Evolutionary conservation across 108 stramenopile species (phyloP), one percentile per base, ranked within the genome.

Genomic region (Fragilariopsis cylindrus): DNA sequence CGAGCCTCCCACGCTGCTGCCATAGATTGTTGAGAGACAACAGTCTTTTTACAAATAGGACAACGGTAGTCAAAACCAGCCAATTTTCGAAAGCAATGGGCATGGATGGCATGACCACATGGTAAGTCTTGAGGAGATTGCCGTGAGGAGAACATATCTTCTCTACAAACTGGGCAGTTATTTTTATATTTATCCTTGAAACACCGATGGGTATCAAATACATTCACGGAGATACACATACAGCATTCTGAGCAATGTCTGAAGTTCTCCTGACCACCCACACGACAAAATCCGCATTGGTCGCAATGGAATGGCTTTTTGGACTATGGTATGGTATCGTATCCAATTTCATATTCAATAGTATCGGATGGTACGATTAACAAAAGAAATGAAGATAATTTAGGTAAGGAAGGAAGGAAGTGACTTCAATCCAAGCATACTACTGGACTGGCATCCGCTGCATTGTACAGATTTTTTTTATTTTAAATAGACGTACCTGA

Each of bases 11-110:
- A 92, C 3, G 91, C 90, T 12, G 90, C 90, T 42, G 87, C 83
- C 90, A 92, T 92, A 43, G 81, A 83, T 57, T 84, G 76, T 49
- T 85, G 81, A 18, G 81, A 81, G 19, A 95, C 88, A 1, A 92
- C 90, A 1, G 94, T 91, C 87, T 92, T 92, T 76, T 95, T 92
- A 70, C 94, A 95, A 72, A 95, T 91, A 3, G 94, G 94, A 69
- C 94, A 95, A 6, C 94, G 90, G 69, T 91, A 90, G 72, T 95
- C 94, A 71, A 91, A 95, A 0, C 88, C 87, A 16, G 93, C 93
- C 48, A 95, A 73, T 48, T 91, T 95, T 39, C 93, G 91, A 64
- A 92, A 92, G 68, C 94, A 95, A 64, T 94, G 89, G 12, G 91
- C 89, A 74, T 92, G 94, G 63, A 95, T 95, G 12, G 91, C 90